Evolutionary conservation across 2,329 filamentous ascomycete genomes (phyloP).

Genomic region (Aspergillus pseudoterreus): DNA sequence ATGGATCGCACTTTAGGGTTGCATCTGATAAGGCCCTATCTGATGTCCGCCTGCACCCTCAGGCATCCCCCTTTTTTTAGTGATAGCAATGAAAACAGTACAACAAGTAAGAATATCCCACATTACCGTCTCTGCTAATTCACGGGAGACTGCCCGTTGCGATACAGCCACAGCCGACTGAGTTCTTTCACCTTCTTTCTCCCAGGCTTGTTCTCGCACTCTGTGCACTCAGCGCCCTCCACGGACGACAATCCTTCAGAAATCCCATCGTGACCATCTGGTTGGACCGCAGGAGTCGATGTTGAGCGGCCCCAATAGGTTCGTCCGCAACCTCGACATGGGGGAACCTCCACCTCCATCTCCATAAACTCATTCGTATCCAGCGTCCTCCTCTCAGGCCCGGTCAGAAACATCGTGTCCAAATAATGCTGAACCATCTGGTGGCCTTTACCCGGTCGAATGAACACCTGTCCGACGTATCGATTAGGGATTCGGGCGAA

Average conservation of each 20-base stretch:
- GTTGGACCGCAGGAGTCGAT: not conserved
- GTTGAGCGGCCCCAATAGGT: not conserved
- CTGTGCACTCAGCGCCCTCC: not conserved
- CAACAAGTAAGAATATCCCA: not conserved
- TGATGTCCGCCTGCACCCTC: not conserved
- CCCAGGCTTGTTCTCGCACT: not conserved
- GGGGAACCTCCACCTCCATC: constrained; percentile 20
- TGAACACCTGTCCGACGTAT: constrained; percentile 49
- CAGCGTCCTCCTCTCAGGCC: constrained; percentile 21
- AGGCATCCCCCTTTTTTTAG: not conserved
- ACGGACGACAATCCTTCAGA: not conserved
- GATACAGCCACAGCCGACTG: constrained; percentile 39
- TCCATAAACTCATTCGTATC: constrained; percentile 36
- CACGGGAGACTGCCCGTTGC: constrained; percentile 31
- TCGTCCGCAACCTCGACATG: not conserved
- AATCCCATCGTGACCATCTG: not conserved
- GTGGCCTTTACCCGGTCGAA: constrained; percentile 40
- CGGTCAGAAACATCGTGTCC: constrained; percentile 39
- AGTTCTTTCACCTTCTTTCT: constrained; percentile 30
- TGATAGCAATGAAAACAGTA: not conserved
- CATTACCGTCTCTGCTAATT: not conserved
- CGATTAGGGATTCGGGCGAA: constrained; percentile 53
- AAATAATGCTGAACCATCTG: constrained; percentile 46
- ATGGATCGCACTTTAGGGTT: not conserved
- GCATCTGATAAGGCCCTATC: not conserved